Conservation (phyloP, 768 basidiomycete species). For the Boletus sp. region DNA sequence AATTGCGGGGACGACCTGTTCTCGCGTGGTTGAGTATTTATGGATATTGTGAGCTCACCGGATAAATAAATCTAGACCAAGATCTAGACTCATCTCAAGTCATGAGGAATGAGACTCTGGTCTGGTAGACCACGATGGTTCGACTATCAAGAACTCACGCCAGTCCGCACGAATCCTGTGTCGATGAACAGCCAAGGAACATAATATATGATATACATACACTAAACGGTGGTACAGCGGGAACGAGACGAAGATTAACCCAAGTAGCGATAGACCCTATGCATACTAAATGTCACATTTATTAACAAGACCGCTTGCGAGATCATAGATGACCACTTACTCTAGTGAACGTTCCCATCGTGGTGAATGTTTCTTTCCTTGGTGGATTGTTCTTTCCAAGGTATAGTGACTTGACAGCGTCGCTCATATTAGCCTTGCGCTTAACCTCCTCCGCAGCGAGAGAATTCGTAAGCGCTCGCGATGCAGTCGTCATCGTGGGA, state of each 20-base stretch:
- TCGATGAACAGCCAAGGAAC: neutral
- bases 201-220: constrained; percentile 11
- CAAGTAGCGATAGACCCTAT: neutral
- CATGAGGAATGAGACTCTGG: neutral
- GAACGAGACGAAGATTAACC: neutral
- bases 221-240: constrained; percentile 5
- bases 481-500: constrained; percentile 53
- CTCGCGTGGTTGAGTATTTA: no score
- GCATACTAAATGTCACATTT: constrained; percentile 17
- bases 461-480: constrained; percentile 65
- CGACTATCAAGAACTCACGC: no score
- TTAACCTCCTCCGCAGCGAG: constrained; percentile 81
- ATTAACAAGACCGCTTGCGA: neutral
- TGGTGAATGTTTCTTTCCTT: constrained; percentile 87
- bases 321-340: constrained; percentile 44
- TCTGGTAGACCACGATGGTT: neutral
- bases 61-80: no score
- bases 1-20: no score
- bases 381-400: constrained; percentile 48
- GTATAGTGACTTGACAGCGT: constrained; percentile 83
- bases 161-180: neutral
- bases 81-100: no score
- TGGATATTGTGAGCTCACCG: no score
- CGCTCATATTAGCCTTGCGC: constrained; percentile 81
- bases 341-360: constrained; percentile 88